phyloP scores from a whole-genome alignment of 2,329 filamentous ascomycete genomes.

The Trichoderma polysporum region DNA sequence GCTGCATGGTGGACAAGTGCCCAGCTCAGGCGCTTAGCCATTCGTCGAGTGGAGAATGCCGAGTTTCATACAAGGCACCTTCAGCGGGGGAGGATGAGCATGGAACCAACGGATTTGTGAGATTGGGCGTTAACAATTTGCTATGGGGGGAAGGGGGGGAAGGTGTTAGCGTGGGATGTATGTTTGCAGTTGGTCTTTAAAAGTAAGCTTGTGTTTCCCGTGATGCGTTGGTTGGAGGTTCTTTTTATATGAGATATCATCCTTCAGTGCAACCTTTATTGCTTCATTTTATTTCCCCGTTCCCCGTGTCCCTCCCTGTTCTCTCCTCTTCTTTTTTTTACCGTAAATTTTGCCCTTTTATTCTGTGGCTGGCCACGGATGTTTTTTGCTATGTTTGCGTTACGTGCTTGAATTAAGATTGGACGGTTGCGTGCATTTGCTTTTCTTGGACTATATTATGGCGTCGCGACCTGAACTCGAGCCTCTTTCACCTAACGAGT shows the following conservation, averaged over 20 bases:
- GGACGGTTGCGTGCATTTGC: neutral
- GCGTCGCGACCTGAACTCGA: neutral
- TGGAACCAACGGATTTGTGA: neutral
- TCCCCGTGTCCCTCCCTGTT: neutral
- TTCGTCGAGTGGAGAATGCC: neutral
- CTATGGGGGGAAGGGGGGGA: neutral
- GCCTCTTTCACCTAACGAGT: neutral
- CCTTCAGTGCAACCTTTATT: neutral
- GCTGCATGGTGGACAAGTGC: neutral
- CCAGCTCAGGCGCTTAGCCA: constrained; percentile 6
- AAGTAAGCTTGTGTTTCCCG: neutral
- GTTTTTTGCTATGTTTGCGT: neutral
- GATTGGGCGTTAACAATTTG: neutral
- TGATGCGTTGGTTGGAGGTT: neutral
- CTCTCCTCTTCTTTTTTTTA: neutral
- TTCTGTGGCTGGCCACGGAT: neutral
- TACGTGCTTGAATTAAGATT: neutral
- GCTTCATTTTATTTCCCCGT: neutral
- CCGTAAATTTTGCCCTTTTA: neutral
- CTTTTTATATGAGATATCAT: neutral
- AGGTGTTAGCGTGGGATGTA: neutral
- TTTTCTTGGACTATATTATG: neutral
- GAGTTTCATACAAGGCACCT: neutral
- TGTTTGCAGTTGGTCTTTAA: neutral
- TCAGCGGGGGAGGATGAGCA: neutral